These are phyloP conservation scores for Trichoderma afroharzianum DNA, from an alignment of 2,329 filamentous ascomycete genomes.

Conservation along the genomic window DNA sequence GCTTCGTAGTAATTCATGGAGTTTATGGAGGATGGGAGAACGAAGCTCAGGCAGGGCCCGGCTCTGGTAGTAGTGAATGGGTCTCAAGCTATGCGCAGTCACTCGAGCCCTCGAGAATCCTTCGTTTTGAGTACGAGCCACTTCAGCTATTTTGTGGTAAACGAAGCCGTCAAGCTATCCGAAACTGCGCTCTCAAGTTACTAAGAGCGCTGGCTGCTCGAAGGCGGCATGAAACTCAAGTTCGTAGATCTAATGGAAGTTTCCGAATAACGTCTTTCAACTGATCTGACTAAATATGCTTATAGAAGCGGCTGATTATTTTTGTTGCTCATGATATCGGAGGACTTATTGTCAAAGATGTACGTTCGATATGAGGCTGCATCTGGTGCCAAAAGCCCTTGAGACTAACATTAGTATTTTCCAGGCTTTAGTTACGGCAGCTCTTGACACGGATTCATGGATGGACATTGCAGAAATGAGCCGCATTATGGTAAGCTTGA, in stretches of 20 bases:
- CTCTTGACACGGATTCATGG: constrained; percentile 5
- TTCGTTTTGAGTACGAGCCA: constrained; percentile 13
- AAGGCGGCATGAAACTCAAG: neutral
- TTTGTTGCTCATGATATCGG: constrained; percentile 18
- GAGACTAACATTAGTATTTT: neutral
- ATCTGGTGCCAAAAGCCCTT: too few species aligned
- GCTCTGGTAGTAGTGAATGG: constrained; percentile 15
- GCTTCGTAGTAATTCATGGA: constrained; percentile 14
- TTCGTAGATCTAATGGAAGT: neutral
- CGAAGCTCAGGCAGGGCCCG: neutral
- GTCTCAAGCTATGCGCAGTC: neutral
- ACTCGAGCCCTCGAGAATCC: neutral
- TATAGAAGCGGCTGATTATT: constrained; percentile 5
- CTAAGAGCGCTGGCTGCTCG: constrained; percentile 1
- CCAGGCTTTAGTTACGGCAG: constrained; percentile 6
- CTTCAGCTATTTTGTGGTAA: constrained; percentile 13
- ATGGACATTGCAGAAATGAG: constrained; percentile 12
- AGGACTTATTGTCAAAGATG: constrained; percentile 17
- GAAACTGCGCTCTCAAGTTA: constrained; percentile 6
- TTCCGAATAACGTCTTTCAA: neutral
- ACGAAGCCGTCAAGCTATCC: constrained; percentile 14
- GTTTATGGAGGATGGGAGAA: constrained; percentile 9
- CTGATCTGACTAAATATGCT: neutral
- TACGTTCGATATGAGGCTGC: neutral
- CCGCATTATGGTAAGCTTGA: constrained; percentile 9